Conservation (phyloP, 1,284 basidiomycete genomes). For the Heterobasidion irregulare region DNA sequence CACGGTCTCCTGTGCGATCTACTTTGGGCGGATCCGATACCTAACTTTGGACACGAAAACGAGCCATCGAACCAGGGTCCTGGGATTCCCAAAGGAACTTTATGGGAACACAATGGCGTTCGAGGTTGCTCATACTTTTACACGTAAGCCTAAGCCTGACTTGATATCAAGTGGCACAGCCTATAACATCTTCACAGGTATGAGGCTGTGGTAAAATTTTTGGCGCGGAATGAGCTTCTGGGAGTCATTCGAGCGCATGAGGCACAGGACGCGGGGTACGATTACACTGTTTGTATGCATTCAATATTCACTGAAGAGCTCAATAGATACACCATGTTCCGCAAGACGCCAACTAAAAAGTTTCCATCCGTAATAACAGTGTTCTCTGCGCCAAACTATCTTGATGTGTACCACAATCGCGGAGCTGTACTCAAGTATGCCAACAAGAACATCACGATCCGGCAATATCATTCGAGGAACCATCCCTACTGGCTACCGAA, state of each 20-base stretch:
- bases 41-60: slow-evolving; percentile 45
- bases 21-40: slow-evolving; percentile 84
- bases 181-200: slow-evolving; percentile 43
- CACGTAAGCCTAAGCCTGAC: slow-evolving; percentile 51
- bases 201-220: slow-evolving; percentile 88
- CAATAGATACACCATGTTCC: slow-evolving; percentile 84
- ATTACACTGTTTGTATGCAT: slow-evolving; percentile 6
- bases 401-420: slow-evolving; percentile 95
- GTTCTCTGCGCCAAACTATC: slow-evolving; percentile 95
- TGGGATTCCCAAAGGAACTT: slow-evolving; percentile 32
- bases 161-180: not conserved
- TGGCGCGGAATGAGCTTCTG: slow-evolving; percentile 87
- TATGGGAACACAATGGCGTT: slow-evolving; percentile 83
- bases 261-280: slow-evolving; percentile 91
- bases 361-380: slow-evolving; percentile 93
- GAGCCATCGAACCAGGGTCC: slow-evolving; percentile 29
- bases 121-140: slow-evolving; percentile 94
- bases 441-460: slow-evolving; percentile 95
- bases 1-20: slow-evolving; percentile 92
- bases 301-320: slow-evolving; percentile 24
- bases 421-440: slow-evolving; percentile 97
- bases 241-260: slow-evolving; percentile 97
- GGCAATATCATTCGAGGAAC: slow-evolving; percentile 90
- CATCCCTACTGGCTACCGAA: slow-evolving; percentile 95
- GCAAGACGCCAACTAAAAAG: slow-evolving; percentile 87